Conservation (phyloP, 805 yeast genomes). For the Cyberlindnera euphorbiae region DNA sequence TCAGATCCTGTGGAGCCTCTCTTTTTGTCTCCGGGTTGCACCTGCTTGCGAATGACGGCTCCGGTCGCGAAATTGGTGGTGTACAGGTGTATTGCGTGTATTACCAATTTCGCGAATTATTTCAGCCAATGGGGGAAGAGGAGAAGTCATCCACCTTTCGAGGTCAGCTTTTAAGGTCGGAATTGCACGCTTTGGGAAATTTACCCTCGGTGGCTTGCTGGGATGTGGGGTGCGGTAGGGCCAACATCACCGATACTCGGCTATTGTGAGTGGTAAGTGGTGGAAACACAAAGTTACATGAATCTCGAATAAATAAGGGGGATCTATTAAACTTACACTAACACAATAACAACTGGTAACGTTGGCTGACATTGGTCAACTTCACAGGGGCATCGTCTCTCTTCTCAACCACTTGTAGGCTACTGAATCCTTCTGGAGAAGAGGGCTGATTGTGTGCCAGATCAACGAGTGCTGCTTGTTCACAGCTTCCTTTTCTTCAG, state of each 20-base stretch:
- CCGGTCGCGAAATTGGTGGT: neutral
- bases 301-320: no score
- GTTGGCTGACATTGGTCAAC: no score
- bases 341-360: no score
- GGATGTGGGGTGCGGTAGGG: no score
- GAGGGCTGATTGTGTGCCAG: slow-evolving; percentile 45
- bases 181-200: neutral
- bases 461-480: slow-evolving; percentile 60
- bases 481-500: slow-evolving; percentile 63
- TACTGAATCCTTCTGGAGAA: slow-evolving; percentile 51
- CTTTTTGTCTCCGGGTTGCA: no score
- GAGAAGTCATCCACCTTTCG: slow-evolving; percentile 5
- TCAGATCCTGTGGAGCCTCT: no score
- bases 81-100: slow-evolving; percentile 10
- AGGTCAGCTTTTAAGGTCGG: slow-evolving; percentile 2
- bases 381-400: slow-evolving; percentile 37
- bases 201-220: no score
- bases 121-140: slow-evolving; percentile 3
- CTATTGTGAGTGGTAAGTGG: no score
- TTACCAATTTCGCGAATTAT: neutral
- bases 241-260: no score
- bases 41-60: slow-evolving; percentile 5
- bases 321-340: no score
- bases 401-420: slow-evolving; percentile 67
- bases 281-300: no score